Percentiles rank a stretch among this genome's conserved stretches.
Evolutionary conservation across 306 rosid genomes (phyloP).

Genomic region (Dalbergia cochinchinensis): DNA sequence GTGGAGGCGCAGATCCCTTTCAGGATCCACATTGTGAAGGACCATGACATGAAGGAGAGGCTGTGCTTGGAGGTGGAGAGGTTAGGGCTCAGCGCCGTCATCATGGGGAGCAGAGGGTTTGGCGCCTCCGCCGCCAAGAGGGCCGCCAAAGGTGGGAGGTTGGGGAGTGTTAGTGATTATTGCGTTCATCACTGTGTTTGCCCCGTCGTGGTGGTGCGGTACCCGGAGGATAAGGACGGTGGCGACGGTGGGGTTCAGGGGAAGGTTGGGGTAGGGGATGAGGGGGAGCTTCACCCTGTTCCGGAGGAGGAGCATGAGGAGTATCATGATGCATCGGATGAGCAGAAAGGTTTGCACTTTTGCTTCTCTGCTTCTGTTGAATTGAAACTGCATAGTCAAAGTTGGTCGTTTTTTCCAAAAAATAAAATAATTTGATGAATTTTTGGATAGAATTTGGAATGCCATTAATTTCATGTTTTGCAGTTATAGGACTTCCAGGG

Average conservation of each 20-base stretch:
- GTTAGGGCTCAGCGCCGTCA: slow-evolving; percentile 82
- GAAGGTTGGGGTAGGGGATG: slow-evolving; percentile 51
- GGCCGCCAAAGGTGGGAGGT: slow-evolving; percentile 54
- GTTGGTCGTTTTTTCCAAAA: background rate
- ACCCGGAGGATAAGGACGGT: slow-evolving; percentile 63
- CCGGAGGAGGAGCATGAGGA: slow-evolving; percentile 86
- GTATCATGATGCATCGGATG: slow-evolving; percentile 65
- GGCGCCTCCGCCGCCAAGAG: slow-evolving; percentile 78
- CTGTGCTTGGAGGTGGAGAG: slow-evolving; percentile 96
- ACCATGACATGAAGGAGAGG: slow-evolving; percentile 93
- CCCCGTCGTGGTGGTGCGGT: slow-evolving; percentile 88
- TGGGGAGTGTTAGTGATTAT: slow-evolving; percentile 90
- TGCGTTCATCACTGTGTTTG: slow-evolving; percentile 92
- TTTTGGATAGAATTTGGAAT: too few species aligned
- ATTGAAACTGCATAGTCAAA: background rate
- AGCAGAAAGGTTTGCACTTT: slow-evolving; percentile 62
- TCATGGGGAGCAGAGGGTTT: slow-evolving; percentile 94
- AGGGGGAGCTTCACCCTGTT: slow-evolving; percentile 75
- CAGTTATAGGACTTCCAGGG: too few species aligned
- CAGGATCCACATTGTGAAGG: slow-evolving; percentile 89
- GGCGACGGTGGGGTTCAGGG: slow-evolving; percentile 11
- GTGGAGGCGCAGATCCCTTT: slow-evolving; percentile 77
- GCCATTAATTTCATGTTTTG: too few species aligned
- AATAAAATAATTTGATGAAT: too few species aligned
- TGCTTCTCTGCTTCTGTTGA: background rate